phyloP scores from a whole-genome alignment of 176 grass and related monocot genomes.

The Typha latifolia region DNA sequence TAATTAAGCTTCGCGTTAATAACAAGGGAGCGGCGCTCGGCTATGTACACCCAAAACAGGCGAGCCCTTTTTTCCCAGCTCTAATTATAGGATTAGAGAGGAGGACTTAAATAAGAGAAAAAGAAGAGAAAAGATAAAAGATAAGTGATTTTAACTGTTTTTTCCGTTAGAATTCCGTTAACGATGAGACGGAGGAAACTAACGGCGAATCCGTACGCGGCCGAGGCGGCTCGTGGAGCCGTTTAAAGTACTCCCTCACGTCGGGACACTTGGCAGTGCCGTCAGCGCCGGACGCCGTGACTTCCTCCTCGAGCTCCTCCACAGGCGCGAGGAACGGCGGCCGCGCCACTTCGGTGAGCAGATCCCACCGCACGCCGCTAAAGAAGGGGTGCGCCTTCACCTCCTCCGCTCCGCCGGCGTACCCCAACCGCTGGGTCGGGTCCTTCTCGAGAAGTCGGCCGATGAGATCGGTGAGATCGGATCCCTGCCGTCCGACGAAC shows the following conservation, averaged over 20 bases:
- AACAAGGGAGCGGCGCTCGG: no score
- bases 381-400: constrained; percentile 78
- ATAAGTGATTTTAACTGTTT: no score
- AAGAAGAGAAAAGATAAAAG: no score
- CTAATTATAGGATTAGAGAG: no score
- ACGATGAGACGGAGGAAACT: constrained; percentile 9
- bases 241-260: constrained; percentile 56
- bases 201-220: constrained; percentile 1
- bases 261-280: constrained; percentile 31
- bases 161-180: constrained; percentile 44
- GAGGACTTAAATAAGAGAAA: no score
- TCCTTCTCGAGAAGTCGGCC: constrained; percentile 48
- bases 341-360: constrained; percentile 48
- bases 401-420: constrained; percentile 49
- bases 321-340: constrained; percentile 66
- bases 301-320: constrained; percentile 31
- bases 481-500: constrained; percentile 44
- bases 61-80: no score
- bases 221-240: constrained; percentile 18
- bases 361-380: constrained; percentile 65
- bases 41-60: no score
- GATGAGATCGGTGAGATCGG: constrained; percentile 78
- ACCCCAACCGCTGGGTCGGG: constrained; percentile 42
- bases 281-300: neutral
- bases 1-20: no score